Conservation (phyloP, 2,329 filamentous ascomycete species). For the Cercospora sp. region DNA sequence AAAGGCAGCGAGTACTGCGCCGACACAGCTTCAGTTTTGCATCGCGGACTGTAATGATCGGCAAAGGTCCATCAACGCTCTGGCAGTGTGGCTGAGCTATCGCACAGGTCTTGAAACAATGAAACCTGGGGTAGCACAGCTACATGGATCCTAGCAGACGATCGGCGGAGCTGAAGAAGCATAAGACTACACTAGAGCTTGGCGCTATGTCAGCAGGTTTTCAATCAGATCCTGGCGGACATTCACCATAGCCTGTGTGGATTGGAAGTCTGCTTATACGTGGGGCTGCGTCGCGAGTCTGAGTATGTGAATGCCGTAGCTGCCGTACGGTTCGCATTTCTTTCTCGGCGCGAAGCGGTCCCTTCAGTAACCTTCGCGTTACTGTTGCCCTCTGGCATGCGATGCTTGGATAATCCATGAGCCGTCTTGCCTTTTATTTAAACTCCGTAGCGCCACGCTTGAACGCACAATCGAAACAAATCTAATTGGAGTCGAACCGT, state of each 20-base stretch:
- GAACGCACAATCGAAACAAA: background rate
- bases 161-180: background rate
- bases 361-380: background rate
- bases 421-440: background rate
- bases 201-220: background rate
- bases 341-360: background rate
- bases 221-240: background rate
- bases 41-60: background rate
- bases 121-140: background rate
- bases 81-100: background rate
- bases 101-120: background rate
- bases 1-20: background rate
- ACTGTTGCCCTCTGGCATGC: background rate
- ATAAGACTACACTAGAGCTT: background rate
- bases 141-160: background rate
- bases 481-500: background rate
- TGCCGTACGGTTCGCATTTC: background rate
- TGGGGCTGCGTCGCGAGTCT: background rate
- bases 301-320: background rate
- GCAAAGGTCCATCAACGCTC: background rate
- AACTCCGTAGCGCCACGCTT: background rate
- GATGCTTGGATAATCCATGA: background rate
- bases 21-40: background rate
- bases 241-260: background rate
- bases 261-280: background rate